A percentile compares a stretch with the other conserved stretches of the same genome.
Evolutionary conservation across 768 basidiomycete species (phyloP).

Genomic region (Gloeophyllum trabeum): DNA sequence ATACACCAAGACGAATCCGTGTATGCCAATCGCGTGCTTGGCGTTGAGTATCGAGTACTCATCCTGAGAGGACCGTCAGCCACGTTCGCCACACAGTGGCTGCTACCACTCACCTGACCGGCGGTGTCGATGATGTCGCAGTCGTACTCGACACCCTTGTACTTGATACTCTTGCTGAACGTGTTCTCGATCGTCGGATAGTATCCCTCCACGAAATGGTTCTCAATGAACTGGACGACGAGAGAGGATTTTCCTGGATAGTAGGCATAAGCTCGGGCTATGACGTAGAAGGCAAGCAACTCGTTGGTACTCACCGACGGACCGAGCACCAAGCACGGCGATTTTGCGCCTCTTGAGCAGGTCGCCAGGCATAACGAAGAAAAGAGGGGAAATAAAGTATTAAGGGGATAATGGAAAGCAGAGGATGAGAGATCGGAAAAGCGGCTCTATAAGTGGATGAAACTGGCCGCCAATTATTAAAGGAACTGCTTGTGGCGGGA

Average conservation of each 20-base stretch:
- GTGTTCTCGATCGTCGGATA: slow-evolving; percentile 93
- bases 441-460: background rate
- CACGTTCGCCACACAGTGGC: slow-evolving; percentile 4
- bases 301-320: slow-evolving; percentile 55
- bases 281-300: slow-evolving; percentile 10
- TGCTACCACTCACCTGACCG: slow-evolving; percentile 60
- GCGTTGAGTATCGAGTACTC: slow-evolving; percentile 92
- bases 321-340: slow-evolving; percentile 77
- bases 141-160: slow-evolving; percentile 86
- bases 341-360: slow-evolving; percentile 77
- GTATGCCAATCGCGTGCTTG: slow-evolving; percentile 93
- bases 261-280: slow-evolving; percentile 1
- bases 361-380: slow-evolving; percentile 20
- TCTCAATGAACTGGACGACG: slow-evolving; percentile 87
- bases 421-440: background rate
- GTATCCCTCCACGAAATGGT: slow-evolving; percentile 85
- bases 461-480: background rate
- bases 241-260: slow-evolving; percentile 78
- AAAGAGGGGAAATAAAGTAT: slow-evolving; percentile 1
- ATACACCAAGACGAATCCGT: slow-evolving; percentile 96
- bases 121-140: slow-evolving; percentile 98
- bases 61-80: slow-evolving; percentile 40
- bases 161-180: slow-evolving; percentile 73
- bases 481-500: background rate
- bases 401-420: slow-evolving; percentile 2